Percentiles rank a stretch among this genome's conserved stretches.
These are phyloP conservation scores for Solanum arcanum DNA, from an alignment of 257 asterid species.

Conservation along the genomic window DNA sequence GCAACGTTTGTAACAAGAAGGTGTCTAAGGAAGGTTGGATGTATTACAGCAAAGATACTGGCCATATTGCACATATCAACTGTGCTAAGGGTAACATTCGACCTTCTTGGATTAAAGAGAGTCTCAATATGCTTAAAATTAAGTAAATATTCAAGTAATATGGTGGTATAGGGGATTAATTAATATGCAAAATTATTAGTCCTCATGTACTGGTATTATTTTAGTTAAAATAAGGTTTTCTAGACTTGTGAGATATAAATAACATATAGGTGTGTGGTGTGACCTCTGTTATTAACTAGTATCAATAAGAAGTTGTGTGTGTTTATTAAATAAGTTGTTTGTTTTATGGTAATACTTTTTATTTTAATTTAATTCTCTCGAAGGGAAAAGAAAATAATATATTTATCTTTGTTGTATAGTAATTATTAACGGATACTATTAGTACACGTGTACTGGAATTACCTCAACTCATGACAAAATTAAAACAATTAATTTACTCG, in stretches of 20 bases:
- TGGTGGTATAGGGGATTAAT: not conserved
- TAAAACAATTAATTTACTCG: not conserved
- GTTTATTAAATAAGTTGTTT: not conserved
- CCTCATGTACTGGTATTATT: not conserved
- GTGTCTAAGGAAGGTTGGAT: not conserved
- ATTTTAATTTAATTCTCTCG: accelerated
- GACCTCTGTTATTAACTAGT: not conserved
- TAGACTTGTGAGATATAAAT: not conserved
- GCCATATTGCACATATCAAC: not conserved
- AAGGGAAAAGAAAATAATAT: not conserved
- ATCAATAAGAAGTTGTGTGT: not conserved
- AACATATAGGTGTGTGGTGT: not conserved
- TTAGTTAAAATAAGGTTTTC: not conserved
- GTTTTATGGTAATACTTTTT: not conserved
- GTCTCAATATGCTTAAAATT: not conserved
- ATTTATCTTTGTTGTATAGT: not conserved
- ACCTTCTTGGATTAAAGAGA: not conserved
- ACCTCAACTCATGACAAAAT: not conserved
- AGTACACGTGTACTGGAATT: not conserved
- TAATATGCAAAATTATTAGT: not conserved
- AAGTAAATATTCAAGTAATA: not conserved
- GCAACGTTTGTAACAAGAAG: not conserved
- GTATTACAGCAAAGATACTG: not conserved
- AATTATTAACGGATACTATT: too few species aligned
- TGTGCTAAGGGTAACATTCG: not conserved